These are phyloP conservation scores for Dissophora globulifera DNA, from an alignment of 192 early-diverging fungal species.

Conservation along the genomic window DNA sequence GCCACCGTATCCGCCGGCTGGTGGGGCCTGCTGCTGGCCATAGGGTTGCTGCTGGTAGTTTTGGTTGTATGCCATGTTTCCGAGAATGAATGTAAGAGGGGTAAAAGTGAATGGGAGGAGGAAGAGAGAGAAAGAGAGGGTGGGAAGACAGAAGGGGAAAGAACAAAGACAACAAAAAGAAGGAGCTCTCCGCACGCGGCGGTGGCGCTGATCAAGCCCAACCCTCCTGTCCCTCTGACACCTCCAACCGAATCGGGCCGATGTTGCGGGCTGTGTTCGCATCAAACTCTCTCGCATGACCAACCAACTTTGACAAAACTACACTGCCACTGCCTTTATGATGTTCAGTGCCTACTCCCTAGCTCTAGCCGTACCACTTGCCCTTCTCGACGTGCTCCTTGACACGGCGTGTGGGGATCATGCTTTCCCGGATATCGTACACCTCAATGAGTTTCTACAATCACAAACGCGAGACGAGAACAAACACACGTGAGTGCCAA, in stretches of 20 bases:
- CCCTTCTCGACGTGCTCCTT: slow-evolving; percentile 34
- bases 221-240: too few species aligned
- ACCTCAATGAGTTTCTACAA: slow-evolving; percentile 74
- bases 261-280: too few species aligned
- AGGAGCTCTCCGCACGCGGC: too few species aligned
- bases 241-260: too few species aligned
- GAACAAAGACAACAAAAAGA: neutral
- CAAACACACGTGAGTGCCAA: too few species aligned
- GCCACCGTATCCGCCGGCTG: slow-evolving; percentile 16
- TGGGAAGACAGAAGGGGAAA: neutral
- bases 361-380: slow-evolving; percentile 61
- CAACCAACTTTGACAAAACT: too few species aligned
- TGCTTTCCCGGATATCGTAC: slow-evolving; percentile 66
- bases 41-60: slow-evolving; percentile 33
- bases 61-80: slow-evolving; percentile 49
- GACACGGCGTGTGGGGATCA: slow-evolving; percentile 69
- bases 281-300: too few species aligned
- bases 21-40: slow-evolving; percentile 9
- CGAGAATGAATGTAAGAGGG: too few species aligned
- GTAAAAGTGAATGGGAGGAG: neutral
- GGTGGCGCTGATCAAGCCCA: too few species aligned
- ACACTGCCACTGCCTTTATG: too few species aligned
- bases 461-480: too few species aligned
- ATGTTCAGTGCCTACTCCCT: too few species aligned
- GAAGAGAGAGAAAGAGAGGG: neutral